Percentiles rank a stretch among this genome's conserved stretches.
phyloP scores from a whole-genome alignment of 148 eudicot genomes.

The Rhododendron griersonianum region DNA sequence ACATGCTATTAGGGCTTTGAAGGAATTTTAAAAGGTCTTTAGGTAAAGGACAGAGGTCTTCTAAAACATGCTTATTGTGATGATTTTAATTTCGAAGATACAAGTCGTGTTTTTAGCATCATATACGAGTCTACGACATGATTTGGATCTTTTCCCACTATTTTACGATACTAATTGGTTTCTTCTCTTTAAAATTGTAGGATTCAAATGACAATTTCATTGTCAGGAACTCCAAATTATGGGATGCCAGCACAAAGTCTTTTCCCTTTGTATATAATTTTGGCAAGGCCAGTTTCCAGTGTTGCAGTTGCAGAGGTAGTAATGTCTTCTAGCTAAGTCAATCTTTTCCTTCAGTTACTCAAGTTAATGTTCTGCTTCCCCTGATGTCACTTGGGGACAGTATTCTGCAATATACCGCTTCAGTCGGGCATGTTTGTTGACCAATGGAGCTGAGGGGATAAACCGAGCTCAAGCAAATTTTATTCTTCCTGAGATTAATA shows the following conservation, averaged over 20 bases:
- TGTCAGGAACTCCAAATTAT: slow-evolving; percentile 45
- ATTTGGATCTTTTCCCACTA: not conserved
- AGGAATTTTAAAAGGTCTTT: not conserved
- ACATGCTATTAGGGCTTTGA: not conserved
- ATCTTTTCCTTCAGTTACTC: not conserved
- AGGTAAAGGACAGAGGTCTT: not conserved
- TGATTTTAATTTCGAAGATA: not conserved
- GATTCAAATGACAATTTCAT: slow-evolving; percentile 69
- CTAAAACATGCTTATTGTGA: not conserved
- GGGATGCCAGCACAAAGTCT: slow-evolving; percentile 51
- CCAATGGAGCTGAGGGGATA: slow-evolving; percentile 40
- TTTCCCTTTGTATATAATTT: slow-evolving; percentile 62
- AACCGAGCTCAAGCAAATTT: slow-evolving; percentile 50
- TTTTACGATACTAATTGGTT: slow-evolving; percentile 18
- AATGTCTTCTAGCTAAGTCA: slow-evolving; percentile 4
- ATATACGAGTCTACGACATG: not conserved
- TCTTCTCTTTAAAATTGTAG: slow-evolving; percentile 30
- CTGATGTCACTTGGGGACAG: slow-evolving; percentile 55
- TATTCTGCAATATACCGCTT: slow-evolving; percentile 73
- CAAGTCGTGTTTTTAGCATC: not conserved
- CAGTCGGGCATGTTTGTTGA: slow-evolving; percentile 48
- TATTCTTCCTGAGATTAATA: slow-evolving; percentile 78
- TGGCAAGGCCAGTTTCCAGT: slow-evolving; percentile 62
- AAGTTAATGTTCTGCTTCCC: slow-evolving; percentile 8
- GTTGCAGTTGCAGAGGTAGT: slow-evolving; percentile 55